Evolutionary conservation across 208 protist species (phyloP), one percentile per base, ranked within the genome.

Genomic region (Trypanosoma rangeli): DNA sequence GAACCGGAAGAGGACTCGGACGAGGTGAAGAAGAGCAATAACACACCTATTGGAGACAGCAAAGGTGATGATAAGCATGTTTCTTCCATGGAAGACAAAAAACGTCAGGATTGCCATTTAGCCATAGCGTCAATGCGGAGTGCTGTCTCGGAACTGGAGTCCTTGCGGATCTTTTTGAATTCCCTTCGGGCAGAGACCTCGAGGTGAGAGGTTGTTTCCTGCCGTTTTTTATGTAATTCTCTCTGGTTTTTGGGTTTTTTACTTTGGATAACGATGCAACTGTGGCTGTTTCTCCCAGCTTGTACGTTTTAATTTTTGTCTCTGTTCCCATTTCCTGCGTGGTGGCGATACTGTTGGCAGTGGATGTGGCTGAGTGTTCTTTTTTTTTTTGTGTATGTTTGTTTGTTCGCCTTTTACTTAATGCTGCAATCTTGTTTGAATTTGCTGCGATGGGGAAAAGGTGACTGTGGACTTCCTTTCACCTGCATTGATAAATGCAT

Each of bases 241-340:
- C 8, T 9, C 8, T 46, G 13, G 15, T 46, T 18, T 18, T 10
- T 46, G 12, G 1, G 1, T 46, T 46, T 1, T 18, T 37, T 37
- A 37, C 33, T 9, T 37, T 7, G 33, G 13, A 10, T 46, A 1
- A 3, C 42, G 42, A 5, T 46, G 42, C 12, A 46, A 46, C 8
- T 5, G 1, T 46, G 42, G 8, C 12, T 18, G 8, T 46, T 46
- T 46, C 15, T 46, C 22, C 39, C 22, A 18, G n/a, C 22, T 29
- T 49, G 10, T 63, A 31, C 8, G 39, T 24, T 24, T 15, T 62
- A n/a, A 8, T 13, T 35, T 44, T 62, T 29, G 39, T 50, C 65
- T 54, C 37, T 64, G 68, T 57, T 68, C 49, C 57, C 63, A 28
- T 73, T 62, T 57, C 24, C 31, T 79, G 20, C 42, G 15, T 64